Percentiles rank a stretch among this genome's conserved stretches.
phyloP scores from a whole-genome alignment of 2,329 filamentous ascomycete genomes.

The Ambrosiella xylebori region DNA sequence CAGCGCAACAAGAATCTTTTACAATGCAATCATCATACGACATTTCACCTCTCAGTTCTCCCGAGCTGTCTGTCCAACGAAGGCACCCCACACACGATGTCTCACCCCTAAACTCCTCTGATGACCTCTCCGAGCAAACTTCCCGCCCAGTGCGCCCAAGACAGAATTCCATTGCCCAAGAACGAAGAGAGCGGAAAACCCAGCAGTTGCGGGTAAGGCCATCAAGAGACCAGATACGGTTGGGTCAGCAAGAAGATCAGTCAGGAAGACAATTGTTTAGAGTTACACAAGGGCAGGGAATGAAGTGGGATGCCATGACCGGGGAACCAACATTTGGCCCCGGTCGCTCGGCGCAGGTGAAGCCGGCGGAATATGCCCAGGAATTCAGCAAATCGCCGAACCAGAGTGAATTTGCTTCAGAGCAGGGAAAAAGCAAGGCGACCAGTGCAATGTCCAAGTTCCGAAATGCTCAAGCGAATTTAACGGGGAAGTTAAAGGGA shows the following conservation, averaged over 20 bases:
- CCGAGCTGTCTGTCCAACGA: constrained; percentile 21
- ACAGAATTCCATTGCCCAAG: constrained; percentile 30
- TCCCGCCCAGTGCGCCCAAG: too few species aligned
- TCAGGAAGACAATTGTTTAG: constrained; percentile 13
- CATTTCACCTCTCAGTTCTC: constrained; percentile 41
- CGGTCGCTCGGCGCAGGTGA: constrained; percentile 38
- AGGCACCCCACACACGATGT: constrained; percentile 21
- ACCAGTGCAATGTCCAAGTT: constrained; percentile 14
- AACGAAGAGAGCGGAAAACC: constrained; percentile 27
- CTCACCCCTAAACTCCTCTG: constrained; percentile 34
- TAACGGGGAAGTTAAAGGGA: constrained; percentile 30
- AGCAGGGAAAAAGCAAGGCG: background rate
- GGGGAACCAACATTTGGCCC: constrained; percentile 45
- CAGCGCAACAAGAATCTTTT: background rate
- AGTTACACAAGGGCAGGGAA: constrained; percentile 20
- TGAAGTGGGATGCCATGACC: constrained; percentile 48
- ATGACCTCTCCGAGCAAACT: constrained; percentile 14
- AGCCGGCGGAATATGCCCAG: constrained; percentile 32
- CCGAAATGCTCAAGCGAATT: constrained; percentile 18
- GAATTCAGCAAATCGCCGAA: constrained; percentile 16
- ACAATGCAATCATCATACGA: constrained; percentile 17
- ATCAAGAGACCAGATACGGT: constrained; percentile 21
- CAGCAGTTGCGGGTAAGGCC: constrained; percentile 23
- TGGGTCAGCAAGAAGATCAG: background rate
- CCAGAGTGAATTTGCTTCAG: constrained; percentile 8